Conservation (phyloP, 208 protist species). For the Histomonas meleagridis region DNA sequence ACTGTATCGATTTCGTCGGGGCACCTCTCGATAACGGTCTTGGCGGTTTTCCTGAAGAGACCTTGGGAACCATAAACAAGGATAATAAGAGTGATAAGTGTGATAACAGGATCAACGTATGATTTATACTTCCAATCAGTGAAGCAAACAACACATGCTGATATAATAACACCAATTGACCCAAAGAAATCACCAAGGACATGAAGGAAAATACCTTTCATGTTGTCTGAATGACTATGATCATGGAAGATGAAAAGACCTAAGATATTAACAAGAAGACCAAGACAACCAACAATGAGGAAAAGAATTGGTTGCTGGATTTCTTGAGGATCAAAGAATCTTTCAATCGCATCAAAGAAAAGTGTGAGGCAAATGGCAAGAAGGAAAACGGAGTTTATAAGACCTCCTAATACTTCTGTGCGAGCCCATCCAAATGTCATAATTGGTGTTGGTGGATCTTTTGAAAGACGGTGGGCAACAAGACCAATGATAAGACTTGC, state of each 20-base stretch:
- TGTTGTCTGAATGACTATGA: slow-evolving; percentile 29
- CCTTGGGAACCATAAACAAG: slow-evolving; percentile 23
- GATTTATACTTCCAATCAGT: slow-evolving; percentile 32
- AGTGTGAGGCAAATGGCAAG: slow-evolving; percentile 34
- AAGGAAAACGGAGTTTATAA: slow-evolving; percentile 38
- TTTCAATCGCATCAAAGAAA: slow-evolving; percentile 35
- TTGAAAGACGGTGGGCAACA: neutral
- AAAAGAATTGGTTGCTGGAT: neutral
- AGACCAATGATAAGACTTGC: slow-evolving; percentile 36
- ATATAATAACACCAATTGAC: slow-evolving; percentile 43
- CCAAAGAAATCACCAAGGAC: slow-evolving; percentile 46
- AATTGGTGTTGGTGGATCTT: neutral
- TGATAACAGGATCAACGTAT: slow-evolving; percentile 39
- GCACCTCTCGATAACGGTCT: slow-evolving; percentile 37
- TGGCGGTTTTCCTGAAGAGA: slow-evolving; percentile 2
- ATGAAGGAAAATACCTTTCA: slow-evolving; percentile 47
- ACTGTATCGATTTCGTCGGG: slow-evolving; percentile 23
- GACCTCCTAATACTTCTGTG: slow-evolving; percentile 35
- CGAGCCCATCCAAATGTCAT: slow-evolving; percentile 16
- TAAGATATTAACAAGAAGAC: neutral
- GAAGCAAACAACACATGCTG: slow-evolving; percentile 38
- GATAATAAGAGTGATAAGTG: slow-evolving; percentile 44
- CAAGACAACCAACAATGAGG: neutral
- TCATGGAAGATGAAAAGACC: neutral
- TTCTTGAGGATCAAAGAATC: slow-evolving; percentile 13